These are phyloP conservation scores for Morella rubra DNA, from an alignment of 306 rosid species.

Conservation along the genomic window DNA sequence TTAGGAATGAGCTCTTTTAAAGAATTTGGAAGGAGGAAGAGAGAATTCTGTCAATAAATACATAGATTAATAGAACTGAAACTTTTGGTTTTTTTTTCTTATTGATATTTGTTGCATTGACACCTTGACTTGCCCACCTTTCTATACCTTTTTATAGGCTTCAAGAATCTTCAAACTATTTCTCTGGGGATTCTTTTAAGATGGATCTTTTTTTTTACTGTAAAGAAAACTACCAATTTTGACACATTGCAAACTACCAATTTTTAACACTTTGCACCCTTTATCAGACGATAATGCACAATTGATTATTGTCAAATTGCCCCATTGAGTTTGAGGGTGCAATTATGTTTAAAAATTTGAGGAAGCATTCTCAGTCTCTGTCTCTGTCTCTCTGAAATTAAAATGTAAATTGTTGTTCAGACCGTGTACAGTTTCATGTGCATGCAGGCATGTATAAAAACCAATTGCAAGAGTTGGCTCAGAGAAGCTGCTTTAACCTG, in stretches of 20 bases:
- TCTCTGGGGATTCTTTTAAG: neutral
- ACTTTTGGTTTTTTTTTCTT: neutral
- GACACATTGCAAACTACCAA: no score
- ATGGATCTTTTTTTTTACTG: neutral
- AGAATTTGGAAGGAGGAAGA: neutral
- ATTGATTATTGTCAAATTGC: no score
- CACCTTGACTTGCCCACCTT: neutral
- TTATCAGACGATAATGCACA: no score
- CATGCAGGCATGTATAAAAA: constrained; percentile 68
- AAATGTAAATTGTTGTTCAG: neutral
- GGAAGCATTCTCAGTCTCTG: neutral
- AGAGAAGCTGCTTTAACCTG: constrained; percentile 83
- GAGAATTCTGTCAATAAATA: neutral
- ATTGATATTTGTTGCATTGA: neutral
- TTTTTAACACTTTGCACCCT: no score
- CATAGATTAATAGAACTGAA: neutral
- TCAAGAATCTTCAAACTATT: neutral
- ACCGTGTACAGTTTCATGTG: constrained; percentile 19
- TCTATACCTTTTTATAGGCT: neutral
- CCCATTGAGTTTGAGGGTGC: no score
- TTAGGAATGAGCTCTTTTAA: neutral
- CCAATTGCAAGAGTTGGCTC: constrained; percentile 85
- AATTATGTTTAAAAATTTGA: neutral
- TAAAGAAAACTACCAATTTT: no score
- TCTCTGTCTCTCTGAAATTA: neutral